These are phyloP conservation scores for Penstemon eatonii DNA, from an alignment of 257 asterid genomes.

Conservation along the genomic window DNA sequence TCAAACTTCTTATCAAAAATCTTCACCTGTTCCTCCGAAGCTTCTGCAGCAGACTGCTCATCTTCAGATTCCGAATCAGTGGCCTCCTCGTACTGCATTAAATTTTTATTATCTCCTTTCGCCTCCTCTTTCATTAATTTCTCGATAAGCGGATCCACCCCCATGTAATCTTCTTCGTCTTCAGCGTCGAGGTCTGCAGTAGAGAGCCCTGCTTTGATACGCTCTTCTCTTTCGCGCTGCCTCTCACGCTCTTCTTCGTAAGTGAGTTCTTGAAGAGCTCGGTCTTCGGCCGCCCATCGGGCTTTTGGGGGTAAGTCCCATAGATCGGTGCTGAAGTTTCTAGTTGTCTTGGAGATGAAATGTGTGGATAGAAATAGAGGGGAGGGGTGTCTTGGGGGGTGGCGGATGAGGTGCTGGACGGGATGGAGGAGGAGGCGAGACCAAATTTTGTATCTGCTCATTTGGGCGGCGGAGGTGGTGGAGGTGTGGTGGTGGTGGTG, in stretches of 20 bases:
- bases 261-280: conserved; percentile 38
- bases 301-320: conserved; percentile 19
- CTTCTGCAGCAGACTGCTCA: conserved; percentile 41
- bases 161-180: conserved; percentile 54
- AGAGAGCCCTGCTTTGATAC: conserved; percentile 52
- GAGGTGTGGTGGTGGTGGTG: too few species aligned
- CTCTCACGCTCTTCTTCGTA: conserved; percentile 44
- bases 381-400: conserved; percentile 9
- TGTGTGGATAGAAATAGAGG: conserved; percentile 19
- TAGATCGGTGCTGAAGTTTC: conserved; percentile 32
- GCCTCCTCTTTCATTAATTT: conserved; percentile 48
- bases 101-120: conserved; percentile 31
- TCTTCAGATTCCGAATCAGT: conserved; percentile 80
- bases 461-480: conserved; percentile 1
- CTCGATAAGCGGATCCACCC: conserved; percentile 49
- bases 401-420: conserved; percentile 22
- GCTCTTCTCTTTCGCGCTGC: conserved; percentile 52
- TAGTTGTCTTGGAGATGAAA: conserved; percentile 22
- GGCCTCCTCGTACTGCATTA: conserved; percentile 51
- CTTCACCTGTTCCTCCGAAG: conserved; percentile 39
- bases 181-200: conserved; percentile 57
- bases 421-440: conserved; percentile 39
- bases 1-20: conserved; percentile 60
- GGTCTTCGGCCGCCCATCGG: conserved; percentile 37
- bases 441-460: conserved; percentile 33